Evolutionary conservation across 352 stramenopile genomes (phyloP).

Genomic region (Pythium oligandrum): DNA sequence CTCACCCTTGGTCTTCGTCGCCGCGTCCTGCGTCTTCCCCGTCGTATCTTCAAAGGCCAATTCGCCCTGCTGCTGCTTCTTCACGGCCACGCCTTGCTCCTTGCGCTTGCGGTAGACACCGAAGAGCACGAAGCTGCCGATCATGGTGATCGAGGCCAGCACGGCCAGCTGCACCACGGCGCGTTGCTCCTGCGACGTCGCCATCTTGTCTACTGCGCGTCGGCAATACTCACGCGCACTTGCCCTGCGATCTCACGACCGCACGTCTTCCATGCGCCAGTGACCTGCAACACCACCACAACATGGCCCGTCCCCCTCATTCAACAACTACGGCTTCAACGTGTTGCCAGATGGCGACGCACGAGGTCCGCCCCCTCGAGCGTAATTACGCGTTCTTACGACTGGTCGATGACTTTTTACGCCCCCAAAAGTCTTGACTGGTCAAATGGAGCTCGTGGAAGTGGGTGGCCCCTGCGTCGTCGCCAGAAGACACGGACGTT

Average conservation of each 20-base stretch:
- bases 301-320: too few relatives aligned
- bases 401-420: too few relatives aligned
- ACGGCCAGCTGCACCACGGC: slow-evolving; percentile 61
- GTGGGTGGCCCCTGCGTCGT: too few relatives aligned
- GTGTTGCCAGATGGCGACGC: too few relatives aligned
- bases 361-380: too few relatives aligned
- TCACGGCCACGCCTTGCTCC: slow-evolving; percentile 10
- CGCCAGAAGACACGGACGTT: too few relatives aligned
- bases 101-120: slow-evolving; percentile 43
- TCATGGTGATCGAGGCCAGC: slow-evolving; percentile 66
- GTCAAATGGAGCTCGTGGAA: not conserved
- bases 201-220: too few relatives aligned
- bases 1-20: slow-evolving; percentile 27
- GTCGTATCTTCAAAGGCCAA: slow-evolving; percentile 7
- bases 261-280: slow-evolving; percentile 17
- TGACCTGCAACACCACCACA: too few relatives aligned
- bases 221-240: too few relatives aligned
- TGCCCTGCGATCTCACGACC: not conserved
- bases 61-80: slow-evolving; percentile 22
- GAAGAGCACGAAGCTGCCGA: slow-evolving; percentile 54
- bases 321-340: too few relatives aligned
- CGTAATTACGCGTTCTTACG: too few relatives aligned
- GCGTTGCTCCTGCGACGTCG: slow-evolving; percentile 29
- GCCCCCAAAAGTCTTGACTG: too few relatives aligned
- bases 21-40: slow-evolving; percentile 14